Conservation (phyloP, 345 rosid species). For the Erodium maritimum region DNA sequence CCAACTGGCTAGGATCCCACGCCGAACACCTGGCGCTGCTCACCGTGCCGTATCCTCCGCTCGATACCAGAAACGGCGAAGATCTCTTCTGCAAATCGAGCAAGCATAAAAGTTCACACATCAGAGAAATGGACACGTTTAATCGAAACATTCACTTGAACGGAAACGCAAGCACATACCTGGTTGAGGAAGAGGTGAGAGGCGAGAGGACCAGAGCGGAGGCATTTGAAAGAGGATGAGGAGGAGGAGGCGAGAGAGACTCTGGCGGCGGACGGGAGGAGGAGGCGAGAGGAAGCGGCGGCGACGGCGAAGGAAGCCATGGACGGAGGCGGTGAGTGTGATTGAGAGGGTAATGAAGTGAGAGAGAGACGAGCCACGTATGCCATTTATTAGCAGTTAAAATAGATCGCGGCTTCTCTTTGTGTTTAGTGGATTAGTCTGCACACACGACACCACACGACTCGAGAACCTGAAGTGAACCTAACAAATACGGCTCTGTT, state of each 20-base stretch:
- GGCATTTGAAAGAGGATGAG: slow-evolving; percentile 36
- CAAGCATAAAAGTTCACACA: neutral
- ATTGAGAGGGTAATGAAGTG: slow-evolving; percentile 11
- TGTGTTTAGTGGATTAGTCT: too few relatives aligned
- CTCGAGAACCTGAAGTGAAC: too few relatives aligned
- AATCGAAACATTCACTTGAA: neutral
- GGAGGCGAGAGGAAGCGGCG: slow-evolving; percentile 47
- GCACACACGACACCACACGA: too few relatives aligned
- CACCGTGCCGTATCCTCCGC: slow-evolving; percentile 22
- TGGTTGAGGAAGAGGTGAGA: slow-evolving; percentile 30
- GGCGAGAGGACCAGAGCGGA: slow-evolving; percentile 36
- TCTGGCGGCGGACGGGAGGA: slow-evolving; percentile 35
- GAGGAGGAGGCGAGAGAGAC: slow-evolving; percentile 18
- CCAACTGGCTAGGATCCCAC: slow-evolving; percentile 68
- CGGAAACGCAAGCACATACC: slow-evolving; percentile 27
- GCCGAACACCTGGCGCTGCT: slow-evolving; percentile 46
- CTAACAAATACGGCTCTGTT: too few relatives aligned
- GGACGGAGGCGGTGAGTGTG: slow-evolving; percentile 9
- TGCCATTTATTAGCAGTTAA: neutral
- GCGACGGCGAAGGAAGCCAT: slow-evolving; percentile 36
- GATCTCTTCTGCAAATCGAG: slow-evolving; percentile 26
- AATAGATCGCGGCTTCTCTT: neutral
- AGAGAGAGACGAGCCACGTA: neutral
- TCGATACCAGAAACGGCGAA: slow-evolving; percentile 16
- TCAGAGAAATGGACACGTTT: neutral